Evolutionary conservation across 441 rosid genomes (phyloP).

Genomic region (Populus hybrid): DNA sequence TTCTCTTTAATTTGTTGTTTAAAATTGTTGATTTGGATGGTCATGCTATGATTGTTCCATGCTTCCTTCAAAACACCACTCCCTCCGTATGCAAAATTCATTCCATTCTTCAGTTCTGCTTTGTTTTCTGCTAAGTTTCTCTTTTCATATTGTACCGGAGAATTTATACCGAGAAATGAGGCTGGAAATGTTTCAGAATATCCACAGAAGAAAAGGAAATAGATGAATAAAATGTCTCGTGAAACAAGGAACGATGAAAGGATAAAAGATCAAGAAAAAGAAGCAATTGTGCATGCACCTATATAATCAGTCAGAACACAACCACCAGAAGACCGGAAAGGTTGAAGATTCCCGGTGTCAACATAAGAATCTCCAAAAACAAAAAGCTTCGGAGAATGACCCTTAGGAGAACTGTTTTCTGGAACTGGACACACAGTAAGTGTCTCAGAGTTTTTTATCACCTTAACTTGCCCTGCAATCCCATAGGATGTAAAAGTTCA

Average conservation of each 20-base stretch:
- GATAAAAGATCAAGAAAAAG: neutral
- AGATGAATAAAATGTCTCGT: neutral
- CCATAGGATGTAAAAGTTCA: too few species aligned
- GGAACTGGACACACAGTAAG: too few species aligned
- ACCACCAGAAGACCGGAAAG: neutral
- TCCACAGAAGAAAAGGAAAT: neutral
- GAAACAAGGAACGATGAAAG: neutral
- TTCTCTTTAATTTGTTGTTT: neutral
- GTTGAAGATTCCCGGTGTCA: neutral
- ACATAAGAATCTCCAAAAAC: constrained; percentile 4
- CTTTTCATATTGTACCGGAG: neutral
- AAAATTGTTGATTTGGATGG: neutral
- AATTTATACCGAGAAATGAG: neutral
- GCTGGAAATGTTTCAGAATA: neutral
- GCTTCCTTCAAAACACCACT: constrained; percentile 4
- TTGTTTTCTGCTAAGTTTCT: neutral
- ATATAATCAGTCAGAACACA: constrained; percentile 1
- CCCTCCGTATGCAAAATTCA: constrained; percentile 8
- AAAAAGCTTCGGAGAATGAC: constrained; percentile 2
- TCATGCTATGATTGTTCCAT: neutral
- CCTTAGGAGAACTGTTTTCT: neutral
- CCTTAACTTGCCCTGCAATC: too few species aligned
- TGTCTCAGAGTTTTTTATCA: too few species aligned
- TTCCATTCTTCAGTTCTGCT: neutral
- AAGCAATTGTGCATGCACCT: neutral